Conservation (phyloP, 345 rosid species). For the Eutrema heterophyllum region DNA sequence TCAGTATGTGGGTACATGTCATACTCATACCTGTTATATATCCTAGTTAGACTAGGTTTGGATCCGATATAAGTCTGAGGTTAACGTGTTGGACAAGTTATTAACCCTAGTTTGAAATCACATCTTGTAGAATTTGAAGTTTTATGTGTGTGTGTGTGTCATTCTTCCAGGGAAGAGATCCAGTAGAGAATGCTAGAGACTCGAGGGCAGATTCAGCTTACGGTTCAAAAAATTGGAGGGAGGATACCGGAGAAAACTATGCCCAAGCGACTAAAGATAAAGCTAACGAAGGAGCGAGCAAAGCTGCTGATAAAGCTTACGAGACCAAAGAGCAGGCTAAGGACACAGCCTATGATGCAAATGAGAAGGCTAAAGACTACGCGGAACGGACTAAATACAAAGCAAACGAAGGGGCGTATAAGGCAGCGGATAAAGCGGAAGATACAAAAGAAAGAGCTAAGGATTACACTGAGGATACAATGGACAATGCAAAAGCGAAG, state of each 20-base stretch:
- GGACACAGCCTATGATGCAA: constrained; percentile 16
- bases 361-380: constrained; percentile 26
- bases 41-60: background rate
- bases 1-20: background rate
- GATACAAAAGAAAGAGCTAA: constrained; percentile 25
- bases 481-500: constrained; percentile 14
- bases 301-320: constrained; percentile 24
- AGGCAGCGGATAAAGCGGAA: constrained; percentile 23
- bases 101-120: background rate
- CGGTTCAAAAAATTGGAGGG: constrained; percentile 28
- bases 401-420: constrained; percentile 11
- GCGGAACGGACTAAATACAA: constrained; percentile 20
- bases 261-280: constrained; percentile 18
- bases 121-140: background rate
- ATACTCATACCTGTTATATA: background rate
- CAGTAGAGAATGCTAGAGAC: constrained; percentile 10
- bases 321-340: constrained; percentile 27
- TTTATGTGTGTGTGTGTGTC: background rate
- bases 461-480: constrained; percentile 20
- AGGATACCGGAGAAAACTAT: constrained; percentile 7
- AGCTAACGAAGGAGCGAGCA: constrained; percentile 18
- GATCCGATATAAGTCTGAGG: background rate
- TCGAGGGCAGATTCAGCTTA: constrained; percentile 13
- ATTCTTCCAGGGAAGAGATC: constrained; percentile 18
- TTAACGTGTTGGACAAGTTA: background rate